Evolutionary conservation across 495 filamentous ascomycete species (phyloP), one percentile per base, ranked within the genome.

Genomic region (Neurospora tetraspora): DNA sequence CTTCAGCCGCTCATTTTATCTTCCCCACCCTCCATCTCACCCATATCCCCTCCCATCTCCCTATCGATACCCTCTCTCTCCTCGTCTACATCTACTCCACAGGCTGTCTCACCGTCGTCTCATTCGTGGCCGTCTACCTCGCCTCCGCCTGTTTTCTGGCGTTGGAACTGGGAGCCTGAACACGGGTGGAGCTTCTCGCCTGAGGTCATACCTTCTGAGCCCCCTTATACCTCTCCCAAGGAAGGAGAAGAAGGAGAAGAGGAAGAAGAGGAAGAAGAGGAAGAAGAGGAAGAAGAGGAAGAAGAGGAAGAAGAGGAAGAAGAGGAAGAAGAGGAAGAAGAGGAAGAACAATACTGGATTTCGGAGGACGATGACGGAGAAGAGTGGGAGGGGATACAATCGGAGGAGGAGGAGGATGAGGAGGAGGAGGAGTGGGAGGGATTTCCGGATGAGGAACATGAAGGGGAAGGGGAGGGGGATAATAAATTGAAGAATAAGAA

Each of bases 81-180:
- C 9, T n/a, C 18, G 0, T 45, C 2, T 1, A 47, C n/a, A 5
- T 23, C 10, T 0, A 53, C 20, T 2, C 20, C 20, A 3, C 45
- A 53, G 5, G 0, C 20, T 12, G 4, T 12, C 4, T 23, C 20
- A 6, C n/a, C 45, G 0, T 23, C 20, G 9, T 53, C n/a, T 0
- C 45, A 1, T 53, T 53, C 20, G n/a, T 23, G 45, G 20, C 4
- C n/a, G 10, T 53, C 20, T 23, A 53, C 45, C 10, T 53, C 45
- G 2, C 10, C n/a, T 6, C n/a, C n/a, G 18, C 40, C 16, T 6
- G 1, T 43, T 43, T n/a, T 43, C 5, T 42, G 14, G 12, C 39
- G 39, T 39, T 39, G 38, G 34, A 36, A 36, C 0, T 36, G 34
- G 34, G 34, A 7, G 34, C 0, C 0, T 36, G 34, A 34, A 34